Evolutionary conservation across 345 rosid genomes (phyloP), one percentile per base, ranked within the genome.

Genomic region (Aquilaria malaccensis): DNA sequence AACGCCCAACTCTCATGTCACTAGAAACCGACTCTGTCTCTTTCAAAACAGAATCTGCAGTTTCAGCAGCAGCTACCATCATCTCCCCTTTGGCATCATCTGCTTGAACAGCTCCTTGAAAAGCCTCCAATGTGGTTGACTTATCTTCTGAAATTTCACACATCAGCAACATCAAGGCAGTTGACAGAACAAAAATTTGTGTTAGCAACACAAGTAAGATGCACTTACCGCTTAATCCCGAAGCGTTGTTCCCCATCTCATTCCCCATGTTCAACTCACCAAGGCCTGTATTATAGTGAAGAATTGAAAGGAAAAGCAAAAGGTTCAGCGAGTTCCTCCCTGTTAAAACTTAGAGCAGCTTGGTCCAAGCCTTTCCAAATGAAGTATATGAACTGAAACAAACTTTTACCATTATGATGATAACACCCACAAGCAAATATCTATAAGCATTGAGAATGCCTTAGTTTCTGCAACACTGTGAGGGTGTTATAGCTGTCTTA

Each of bases 181-280:
- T 22, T 22, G 22, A 22, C 22, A 22, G 22, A 22, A 22, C 22
- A 30, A 5, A 10, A 63, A 53, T 13, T 53, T 29, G 22, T 22
- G 22, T 22, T 0, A 45, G 52, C 15, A 52, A 49, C 45, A 31
- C 2, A 30, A 22, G 45, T 9, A 3, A 15, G 3, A 51, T 22
- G 4, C 1, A 9, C 31, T 29, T 63, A 81, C 89, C 84, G 69
- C 47, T 71, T 56, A 83, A 65, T 31, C 73, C 78, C 33, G 84
- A 75, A 11, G 88, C 68, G 77, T 79, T 83, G 79, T 83, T 83
- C 22, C 89, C 85, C 88, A 81, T 81, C 74, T 83, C 88, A 71
- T 73, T 79, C 53, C 80, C 80, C 88, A 83, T 79, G 57, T 31
- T 78, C 75, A 83, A 56, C 49, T 50, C 63, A 54, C 55, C 37